phyloP scores from a whole-genome alignment of 2,329 filamentous ascomycete species.

The Talaromyces sp. region DNA sequence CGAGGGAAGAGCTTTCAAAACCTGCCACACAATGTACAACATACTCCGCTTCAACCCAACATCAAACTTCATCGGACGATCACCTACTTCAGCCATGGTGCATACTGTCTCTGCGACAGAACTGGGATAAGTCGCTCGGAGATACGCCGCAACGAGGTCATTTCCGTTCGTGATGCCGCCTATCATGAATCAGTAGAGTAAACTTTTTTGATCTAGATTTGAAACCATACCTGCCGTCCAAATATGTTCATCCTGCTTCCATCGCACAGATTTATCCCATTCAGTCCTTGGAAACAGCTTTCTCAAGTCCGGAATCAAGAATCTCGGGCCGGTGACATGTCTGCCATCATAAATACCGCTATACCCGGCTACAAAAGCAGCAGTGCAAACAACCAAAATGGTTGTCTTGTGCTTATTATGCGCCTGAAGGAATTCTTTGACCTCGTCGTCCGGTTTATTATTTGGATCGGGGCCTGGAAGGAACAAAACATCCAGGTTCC shows the following conservation, averaged over 20 bases:
- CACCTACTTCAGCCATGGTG: conserved; percentile 29
- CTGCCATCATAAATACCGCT: conserved; percentile 19
- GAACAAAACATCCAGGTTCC: conserved; percentile 32
- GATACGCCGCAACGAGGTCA: conserved; percentile 20
- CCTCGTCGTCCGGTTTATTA: conserved; percentile 21
- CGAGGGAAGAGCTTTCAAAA: background rate
- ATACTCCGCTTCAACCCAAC: background rate
- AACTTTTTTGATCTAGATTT: background rate
- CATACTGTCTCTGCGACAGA: conserved; percentile 29
- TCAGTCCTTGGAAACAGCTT: conserved; percentile 21
- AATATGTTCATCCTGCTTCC: conserved; percentile 21
- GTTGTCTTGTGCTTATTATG: conserved; percentile 26
- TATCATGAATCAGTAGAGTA: conserved; percentile 1
- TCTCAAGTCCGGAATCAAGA: conserved; percentile 19
- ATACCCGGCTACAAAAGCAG: conserved; percentile 18
- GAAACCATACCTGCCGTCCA: conserved; percentile 20
- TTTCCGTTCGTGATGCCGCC: conserved; percentile 25
- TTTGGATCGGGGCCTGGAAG: conserved; percentile 35
- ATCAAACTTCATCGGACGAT: conserved; percentile 1
- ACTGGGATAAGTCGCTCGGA: conserved; percentile 17
- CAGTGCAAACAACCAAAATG: conserved; percentile 25
- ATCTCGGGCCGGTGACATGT: conserved; percentile 19
- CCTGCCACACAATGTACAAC: background rate
- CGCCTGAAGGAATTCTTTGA: conserved; percentile 26
- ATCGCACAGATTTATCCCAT: conserved; percentile 19